Evolutionary conservation across 192 early-diverging fungal species (phyloP), one percentile per base, ranked within the genome.

Genomic region (Funneliformis mosseae): DNA sequence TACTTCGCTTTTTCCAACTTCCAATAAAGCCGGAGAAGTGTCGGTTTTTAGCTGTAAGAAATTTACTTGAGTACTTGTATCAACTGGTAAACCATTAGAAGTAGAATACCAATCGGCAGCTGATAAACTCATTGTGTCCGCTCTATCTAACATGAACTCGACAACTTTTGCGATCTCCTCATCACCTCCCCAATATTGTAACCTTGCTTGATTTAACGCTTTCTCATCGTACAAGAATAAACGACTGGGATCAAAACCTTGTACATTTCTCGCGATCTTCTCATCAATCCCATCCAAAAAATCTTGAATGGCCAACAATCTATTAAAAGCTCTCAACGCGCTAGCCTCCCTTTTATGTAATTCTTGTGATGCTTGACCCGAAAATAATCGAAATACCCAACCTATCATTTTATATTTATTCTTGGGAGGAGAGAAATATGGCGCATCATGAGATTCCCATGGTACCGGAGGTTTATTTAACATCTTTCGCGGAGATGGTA

Each of bases 381-480:
- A 89, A 23, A 91, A 91, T 11, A 91, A 78, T 43, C 90, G 85
- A 79, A 88, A 90, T 41, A 91, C 89, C 89, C 89, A 91, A 18
- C 90, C 90, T 2, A 89, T 84, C 27, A 82, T 87, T 73, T 83
- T 87, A 68, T 87, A 91, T 3, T 86, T 87, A 66, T 89, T 88
- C 64, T 87, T 81, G 18, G 81, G 80, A 16, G 79, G 81, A 33
- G 62, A 28, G 62, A n/a, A 62, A 9, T 60, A 18, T 10, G 83
- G 74, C 5, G 85, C 81, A 18, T 88, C 79, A 55, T 89, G 86
- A 50, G 68, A 81, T 76, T 91, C 90, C 90, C 90, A 91, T 18
- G 89, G 88, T 27, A 91, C 87, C 0, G 84, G 82, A 4, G 89
- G 88, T 73, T 85, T 84, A 64, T 85, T 86, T 7, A 83, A 48